A percentile compares a stretch with the other conserved stretches of the same genome.
Evolutionary conservation across 352 stramenopile genomes (phyloP).

Genomic region (Peronospora belbahrii): DNA sequence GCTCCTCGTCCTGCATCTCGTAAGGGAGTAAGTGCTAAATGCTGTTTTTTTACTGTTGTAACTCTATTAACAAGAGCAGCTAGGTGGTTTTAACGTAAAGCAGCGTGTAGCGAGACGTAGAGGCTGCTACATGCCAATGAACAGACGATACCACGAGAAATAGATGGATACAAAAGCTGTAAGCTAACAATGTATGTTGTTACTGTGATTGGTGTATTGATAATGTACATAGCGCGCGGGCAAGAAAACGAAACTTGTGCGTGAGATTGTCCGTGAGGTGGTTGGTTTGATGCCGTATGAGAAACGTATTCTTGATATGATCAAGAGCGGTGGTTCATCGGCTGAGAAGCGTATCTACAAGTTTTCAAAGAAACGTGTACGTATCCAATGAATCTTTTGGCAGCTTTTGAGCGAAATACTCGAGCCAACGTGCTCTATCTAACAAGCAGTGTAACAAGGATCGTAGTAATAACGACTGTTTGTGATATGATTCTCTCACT

Average conservation of each 20-base stretch:
- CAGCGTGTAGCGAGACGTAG: not conserved
- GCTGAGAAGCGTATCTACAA: conserved; percentile 99
- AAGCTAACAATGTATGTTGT: conserved; percentile 7
- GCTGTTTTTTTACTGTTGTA: not conserved
- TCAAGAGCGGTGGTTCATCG: conserved; percentile 96
- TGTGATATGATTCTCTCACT: conserved; percentile 5
- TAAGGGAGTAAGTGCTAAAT: conserved; percentile 85
- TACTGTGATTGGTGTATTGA: conserved; percentile 4
- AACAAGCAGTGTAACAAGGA: not conserved
- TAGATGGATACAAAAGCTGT: not conserved
- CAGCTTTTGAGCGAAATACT: too few relatives aligned
- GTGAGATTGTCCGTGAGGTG: conserved; percentile 96
- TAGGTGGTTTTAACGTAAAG: not conserved
- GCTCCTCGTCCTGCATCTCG: conserved; percentile 70
- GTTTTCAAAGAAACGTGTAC: conserved; percentile 95
- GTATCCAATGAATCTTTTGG: conserved; percentile 18
- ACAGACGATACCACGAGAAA: not conserved
- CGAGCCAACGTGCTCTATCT: too few relatives aligned
- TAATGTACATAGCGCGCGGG: conserved; percentile 50
- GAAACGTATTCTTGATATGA: conserved; percentile 99
- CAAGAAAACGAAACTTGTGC: conserved; percentile 94
- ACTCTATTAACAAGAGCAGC: not conserved
- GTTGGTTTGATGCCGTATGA: conserved; percentile 98
- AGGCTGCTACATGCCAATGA: not conserved
- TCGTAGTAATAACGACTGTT: conserved; percentile 15